Conservation (phyloP, 805 yeast genomes). For the Candida awuae region DNA sequence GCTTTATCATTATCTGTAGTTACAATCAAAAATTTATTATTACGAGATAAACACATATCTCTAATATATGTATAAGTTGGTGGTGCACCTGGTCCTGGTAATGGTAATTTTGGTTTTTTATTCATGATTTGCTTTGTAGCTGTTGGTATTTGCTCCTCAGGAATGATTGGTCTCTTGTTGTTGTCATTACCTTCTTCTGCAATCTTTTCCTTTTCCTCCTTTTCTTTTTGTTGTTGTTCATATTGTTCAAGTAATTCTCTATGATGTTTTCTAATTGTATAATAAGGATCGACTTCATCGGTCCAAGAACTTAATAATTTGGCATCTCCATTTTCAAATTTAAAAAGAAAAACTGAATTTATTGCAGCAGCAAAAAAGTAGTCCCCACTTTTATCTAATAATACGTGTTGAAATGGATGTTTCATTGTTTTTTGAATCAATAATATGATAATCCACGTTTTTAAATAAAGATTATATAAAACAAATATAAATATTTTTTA, state of each 20-base stretch:
- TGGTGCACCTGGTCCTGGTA: slow-evolving; percentile 64
- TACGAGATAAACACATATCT: slow-evolving; percentile 44
- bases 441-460: no score
- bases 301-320: slow-evolving; percentile 50
- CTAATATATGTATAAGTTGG: slow-evolving; percentile 62
- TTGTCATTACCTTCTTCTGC: slow-evolving; percentile 23
- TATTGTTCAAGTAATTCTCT: slow-evolving; percentile 31
- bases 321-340: slow-evolving; percentile 31
- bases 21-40: slow-evolving; percentile 50
- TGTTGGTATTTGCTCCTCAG: slow-evolving; percentile 13
- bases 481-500: background rate
- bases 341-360: slow-evolving; percentile 50
- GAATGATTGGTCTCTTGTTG: slow-evolving; percentile 11
- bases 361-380: slow-evolving; percentile 50
- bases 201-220: slow-evolving; percentile 23
- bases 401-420: slow-evolving; percentile 62
- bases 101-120: slow-evolving; percentile 43
- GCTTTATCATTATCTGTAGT: slow-evolving; percentile 83
- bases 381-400: slow-evolving; percentile 37
- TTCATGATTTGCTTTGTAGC: slow-evolving; percentile 28
- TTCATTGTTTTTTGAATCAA: slow-evolving; percentile 33
- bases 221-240: slow-evolving; percentile 19
- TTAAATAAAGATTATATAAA: background rate
- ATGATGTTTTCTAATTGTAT: slow-evolving; percentile 40
- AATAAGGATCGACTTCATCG: slow-evolving; percentile 47